These are phyloP conservation scores for Sequoiadendron giganteum DNA, from an alignment of 75 land plant genomes.

Conservation along the genomic window DNA sequence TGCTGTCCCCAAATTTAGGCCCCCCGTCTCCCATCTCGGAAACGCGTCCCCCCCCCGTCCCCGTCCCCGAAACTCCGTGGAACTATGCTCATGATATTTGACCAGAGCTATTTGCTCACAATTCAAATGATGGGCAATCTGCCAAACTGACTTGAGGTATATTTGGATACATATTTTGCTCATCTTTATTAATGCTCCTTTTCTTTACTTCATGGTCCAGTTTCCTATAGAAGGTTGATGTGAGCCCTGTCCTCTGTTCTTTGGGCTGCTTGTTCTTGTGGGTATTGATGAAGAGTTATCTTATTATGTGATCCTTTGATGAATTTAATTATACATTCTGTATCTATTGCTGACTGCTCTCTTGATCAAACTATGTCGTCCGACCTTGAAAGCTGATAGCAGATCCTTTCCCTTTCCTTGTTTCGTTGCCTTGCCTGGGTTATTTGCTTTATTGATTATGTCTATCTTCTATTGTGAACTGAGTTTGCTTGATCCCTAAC, in stretches of 20 bases:
- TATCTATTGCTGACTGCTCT: not conserved
- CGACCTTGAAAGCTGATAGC: not conserved
- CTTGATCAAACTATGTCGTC: not conserved
- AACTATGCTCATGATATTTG: not conserved
- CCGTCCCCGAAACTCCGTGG: too few species aligned
- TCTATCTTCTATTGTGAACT: not conserved
- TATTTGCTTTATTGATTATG: too few species aligned
- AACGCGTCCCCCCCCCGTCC: too few species aligned
- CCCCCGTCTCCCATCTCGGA: too few species aligned
- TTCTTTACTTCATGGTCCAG: not conserved
- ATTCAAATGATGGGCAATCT: not conserved
- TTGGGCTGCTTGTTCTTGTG: not conserved
- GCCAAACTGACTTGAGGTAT: not conserved
- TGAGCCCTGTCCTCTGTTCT: not conserved
- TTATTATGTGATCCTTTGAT: not conserved
- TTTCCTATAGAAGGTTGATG: not conserved
- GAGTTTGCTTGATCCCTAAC: not conserved
- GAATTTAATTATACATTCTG: not conserved
- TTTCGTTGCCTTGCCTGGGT: not conserved
- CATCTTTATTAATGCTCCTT: too few species aligned
- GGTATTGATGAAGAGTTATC: not conserved
- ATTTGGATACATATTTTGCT: not conserved
- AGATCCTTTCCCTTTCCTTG: not conserved
- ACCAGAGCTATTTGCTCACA: not conserved
- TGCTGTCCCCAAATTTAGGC: too few species aligned